A percentile compares a stretch with the other conserved stretches of the same genome.
These are phyloP conservation scores for Selenicereus undatus DNA, from an alignment of 148 eudicot genomes.

Conservation along the genomic window DNA sequence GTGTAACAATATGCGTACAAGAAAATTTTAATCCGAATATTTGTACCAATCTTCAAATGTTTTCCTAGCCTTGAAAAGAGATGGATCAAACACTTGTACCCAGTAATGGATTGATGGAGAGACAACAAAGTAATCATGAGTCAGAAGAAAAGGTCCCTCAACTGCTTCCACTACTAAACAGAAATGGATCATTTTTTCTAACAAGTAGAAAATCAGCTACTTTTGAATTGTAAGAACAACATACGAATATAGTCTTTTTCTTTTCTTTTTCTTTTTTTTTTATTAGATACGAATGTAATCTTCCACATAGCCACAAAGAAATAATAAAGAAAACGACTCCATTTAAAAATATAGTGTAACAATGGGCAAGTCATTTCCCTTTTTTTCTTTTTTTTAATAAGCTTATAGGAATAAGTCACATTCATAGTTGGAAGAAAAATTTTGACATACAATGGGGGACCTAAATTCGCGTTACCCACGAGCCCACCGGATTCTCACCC, in stretches of 20 bases:
- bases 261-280: too few relatives aligned
- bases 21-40: too few relatives aligned
- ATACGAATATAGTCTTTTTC: too few relatives aligned
- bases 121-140: not conserved
- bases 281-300: too few relatives aligned
- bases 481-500: conserved; percentile 37
- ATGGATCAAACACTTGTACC: not conserved
- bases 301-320: not conserved
- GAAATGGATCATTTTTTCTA: conserved; percentile 20
- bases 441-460: not conserved
- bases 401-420: not conserved
- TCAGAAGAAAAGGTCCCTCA: conserved; percentile 17
- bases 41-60: too few relatives aligned
- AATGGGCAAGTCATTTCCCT: too few relatives aligned
- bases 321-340: not conserved
- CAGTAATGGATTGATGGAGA: not conserved
- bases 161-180: conserved; percentile 32
- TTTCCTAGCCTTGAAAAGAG: too few relatives aligned
- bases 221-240: not conserved
- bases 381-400: too few relatives aligned
- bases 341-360: too few relatives aligned
- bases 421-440: not conserved
- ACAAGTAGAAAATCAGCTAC: conserved; percentile 1
- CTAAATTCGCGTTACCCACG: conserved; percentile 22
- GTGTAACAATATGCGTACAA: too few relatives aligned